Percentiles rank a stretch among this genome's conserved stretches.
Conservation (phyloP, 2,329 filamentous ascomycete species). For the Acrocalymma vagum region DNA sequence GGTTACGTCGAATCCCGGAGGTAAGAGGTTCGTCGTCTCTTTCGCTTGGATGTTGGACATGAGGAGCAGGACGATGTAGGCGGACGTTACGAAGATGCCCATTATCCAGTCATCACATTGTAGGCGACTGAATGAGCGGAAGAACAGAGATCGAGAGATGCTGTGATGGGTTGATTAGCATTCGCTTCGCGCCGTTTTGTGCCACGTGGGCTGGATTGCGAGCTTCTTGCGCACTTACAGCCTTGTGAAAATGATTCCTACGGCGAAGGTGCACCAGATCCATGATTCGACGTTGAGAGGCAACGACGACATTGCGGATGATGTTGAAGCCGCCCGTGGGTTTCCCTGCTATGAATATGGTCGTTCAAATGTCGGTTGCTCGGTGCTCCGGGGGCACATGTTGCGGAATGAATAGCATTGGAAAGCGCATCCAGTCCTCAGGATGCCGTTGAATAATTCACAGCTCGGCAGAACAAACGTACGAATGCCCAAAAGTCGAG, state of each 20-base stretch:
- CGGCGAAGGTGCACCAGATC: constrained; percentile 56
- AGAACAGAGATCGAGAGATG: constrained; percentile 53
- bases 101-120: constrained; percentile 67
- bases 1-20: constrained; percentile 55
- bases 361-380: constrained; percentile 13
- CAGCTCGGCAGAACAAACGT: too few relatives aligned
- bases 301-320: constrained; percentile 22
- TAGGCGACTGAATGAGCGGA: constrained; percentile 58
- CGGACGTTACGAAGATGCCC: constrained; percentile 56
- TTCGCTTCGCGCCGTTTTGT: constrained; percentile 1
- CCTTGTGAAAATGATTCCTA: constrained; percentile 50
- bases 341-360: constrained; percentile 21
- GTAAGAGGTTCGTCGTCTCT: constrained; percentile 54
- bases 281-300: constrained; percentile 54
- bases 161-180: constrained; percentile 31
- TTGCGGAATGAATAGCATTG: constrained; percentile 13
- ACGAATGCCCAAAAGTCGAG: too few relatives aligned
- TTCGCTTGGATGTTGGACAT: constrained; percentile 55
- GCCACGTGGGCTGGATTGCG: constrained; percentile 2
- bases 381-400: constrained; percentile 27
- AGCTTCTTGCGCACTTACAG: constrained; percentile 44
- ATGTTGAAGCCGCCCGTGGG: constrained; percentile 7
- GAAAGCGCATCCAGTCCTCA: too few relatives aligned
- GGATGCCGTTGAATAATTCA: too few relatives aligned
- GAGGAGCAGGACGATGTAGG: constrained; percentile 60